Conservation (phyloP, 148 eudicot genomes). For the Talinum fruticosum region DNA sequence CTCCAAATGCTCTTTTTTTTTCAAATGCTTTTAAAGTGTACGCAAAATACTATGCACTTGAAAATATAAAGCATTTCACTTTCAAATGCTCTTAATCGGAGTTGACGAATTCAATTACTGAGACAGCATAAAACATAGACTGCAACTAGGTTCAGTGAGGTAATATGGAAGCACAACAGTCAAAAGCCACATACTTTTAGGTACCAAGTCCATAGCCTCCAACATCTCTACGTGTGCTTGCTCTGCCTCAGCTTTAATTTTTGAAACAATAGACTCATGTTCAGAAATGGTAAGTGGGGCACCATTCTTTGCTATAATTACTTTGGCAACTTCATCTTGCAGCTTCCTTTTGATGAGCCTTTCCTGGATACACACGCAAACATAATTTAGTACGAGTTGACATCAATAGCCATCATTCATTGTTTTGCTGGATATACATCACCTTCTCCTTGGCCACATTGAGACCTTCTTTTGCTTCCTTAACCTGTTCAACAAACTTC, state of each 20-base stretch:
- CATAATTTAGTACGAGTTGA: constrained; percentile 1
- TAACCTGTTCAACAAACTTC: constrained; percentile 44
- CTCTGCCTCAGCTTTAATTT: constrained; percentile 52
- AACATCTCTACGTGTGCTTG: constrained; percentile 54
- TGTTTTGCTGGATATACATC: constrained; percentile 9
- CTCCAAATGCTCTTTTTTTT: too few relatives aligned
- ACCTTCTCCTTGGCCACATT: constrained; percentile 72
- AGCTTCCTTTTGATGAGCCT: constrained; percentile 54
- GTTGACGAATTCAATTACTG: too few relatives aligned
- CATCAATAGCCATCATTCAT: background rate
- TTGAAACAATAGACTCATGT: constrained; percentile 54
- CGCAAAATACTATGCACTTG: too few relatives aligned
- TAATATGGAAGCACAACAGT: too few relatives aligned
- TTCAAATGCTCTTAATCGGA: too few relatives aligned
- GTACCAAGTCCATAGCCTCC: constrained; percentile 43
- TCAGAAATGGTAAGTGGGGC: constrained; percentile 59
- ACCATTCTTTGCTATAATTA: constrained; percentile 51
- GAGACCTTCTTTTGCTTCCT: constrained; percentile 62
- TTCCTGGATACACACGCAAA: constrained; percentile 40
- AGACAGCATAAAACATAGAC: too few relatives aligned
- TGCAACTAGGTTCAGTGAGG: too few relatives aligned
- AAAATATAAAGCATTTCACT: too few relatives aligned
- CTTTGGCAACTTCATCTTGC: constrained; percentile 61
- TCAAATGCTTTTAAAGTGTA: too few relatives aligned
- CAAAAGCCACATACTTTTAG: constrained; percentile 49